phyloP scores from a whole-genome alignment of 2,329 filamentous ascomycete genomes.

The Fusarium zealandicum region DNA sequence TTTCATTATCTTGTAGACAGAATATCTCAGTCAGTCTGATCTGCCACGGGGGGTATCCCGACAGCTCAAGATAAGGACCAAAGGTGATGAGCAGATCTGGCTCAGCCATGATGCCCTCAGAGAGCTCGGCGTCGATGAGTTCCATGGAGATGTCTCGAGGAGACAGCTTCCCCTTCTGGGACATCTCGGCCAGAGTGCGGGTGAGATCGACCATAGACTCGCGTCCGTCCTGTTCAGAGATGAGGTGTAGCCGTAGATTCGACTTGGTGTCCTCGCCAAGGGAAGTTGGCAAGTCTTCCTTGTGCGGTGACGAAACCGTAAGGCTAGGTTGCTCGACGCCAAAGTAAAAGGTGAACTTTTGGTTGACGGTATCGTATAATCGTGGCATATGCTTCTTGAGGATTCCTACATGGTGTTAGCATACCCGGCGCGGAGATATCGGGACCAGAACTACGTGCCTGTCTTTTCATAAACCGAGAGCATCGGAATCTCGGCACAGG shows the following conservation, averaged over 20 bases:
- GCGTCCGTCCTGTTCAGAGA: constrained; percentile 87
- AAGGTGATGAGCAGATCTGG: constrained; percentile 92
- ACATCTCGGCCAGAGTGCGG: constrained; percentile 93
- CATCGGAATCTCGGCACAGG: constrained; percentile 84
- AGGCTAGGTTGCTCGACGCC: constrained; percentile 76
- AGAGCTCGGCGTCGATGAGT: constrained; percentile 88
- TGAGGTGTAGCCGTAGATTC: constrained; percentile 71
- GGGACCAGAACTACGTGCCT: constrained; percentile 58
- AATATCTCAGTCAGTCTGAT: constrained; percentile 95
- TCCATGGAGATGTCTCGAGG: constrained; percentile 84
- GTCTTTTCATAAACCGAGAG: constrained; percentile 92
- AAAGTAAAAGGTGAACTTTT: constrained; percentile 87
- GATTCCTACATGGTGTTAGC: constrained; percentile 64
- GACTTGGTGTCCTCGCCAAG: constrained; percentile 45
- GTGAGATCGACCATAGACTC: constrained; percentile 96
- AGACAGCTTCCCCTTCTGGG: constrained; percentile 83
- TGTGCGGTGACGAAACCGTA: constrained; percentile 59
- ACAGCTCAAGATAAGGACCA: constrained; percentile 80
- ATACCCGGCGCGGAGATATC: neutral
- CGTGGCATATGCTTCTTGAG: constrained; percentile 90
- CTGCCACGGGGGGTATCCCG: constrained; percentile 97
- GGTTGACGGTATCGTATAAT: constrained; percentile 78
- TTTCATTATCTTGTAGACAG: constrained; percentile 75
- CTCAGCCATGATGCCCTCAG: constrained; percentile 79
- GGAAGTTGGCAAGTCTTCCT: constrained; percentile 47